Conservation (phyloP, 1,284 basidiomycete genomes). For the Rhodotorula sp. region DNA sequence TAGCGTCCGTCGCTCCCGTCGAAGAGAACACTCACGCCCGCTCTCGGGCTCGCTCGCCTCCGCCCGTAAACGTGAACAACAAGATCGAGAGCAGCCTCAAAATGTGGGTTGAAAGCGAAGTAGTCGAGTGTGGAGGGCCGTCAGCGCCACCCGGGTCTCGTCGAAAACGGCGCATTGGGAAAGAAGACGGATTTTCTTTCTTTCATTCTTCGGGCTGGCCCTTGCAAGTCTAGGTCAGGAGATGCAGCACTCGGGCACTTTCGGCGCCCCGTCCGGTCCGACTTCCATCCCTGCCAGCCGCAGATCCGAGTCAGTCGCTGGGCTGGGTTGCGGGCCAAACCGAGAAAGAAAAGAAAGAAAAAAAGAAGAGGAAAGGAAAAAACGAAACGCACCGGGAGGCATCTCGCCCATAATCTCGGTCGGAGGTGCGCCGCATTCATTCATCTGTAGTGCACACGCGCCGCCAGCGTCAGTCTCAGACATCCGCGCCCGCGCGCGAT, state of each 20-base stretch:
- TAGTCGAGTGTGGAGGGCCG: no score
- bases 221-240: conserved; percentile 8
- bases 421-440: conserved; percentile 81
- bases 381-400: conserved; percentile 61
- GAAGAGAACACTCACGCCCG: no score
- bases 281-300: conserved; percentile 48
- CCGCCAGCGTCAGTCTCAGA: no score
- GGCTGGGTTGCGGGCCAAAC: no score
- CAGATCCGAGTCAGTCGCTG: no score
- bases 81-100: not conserved
- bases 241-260: conserved; percentile 52
- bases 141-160: not conserved
- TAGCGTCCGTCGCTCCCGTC: no score
- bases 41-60: no score
- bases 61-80: no score
- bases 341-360: not conserved
- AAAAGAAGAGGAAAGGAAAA: not conserved
- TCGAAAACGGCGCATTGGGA: no score
- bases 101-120: not conserved
- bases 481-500: no score
- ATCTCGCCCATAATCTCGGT: conserved; percentile 87
- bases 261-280: conserved; percentile 60
- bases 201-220: not conserved
- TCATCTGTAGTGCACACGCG: conserved; percentile 59
- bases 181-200: not conserved